A percentile compares a stretch with the other conserved stretches of the same genome.
These are phyloP conservation scores for Cinchona pubescens DNA, from an alignment of 257 asterid genomes.

Conservation along the genomic window DNA sequence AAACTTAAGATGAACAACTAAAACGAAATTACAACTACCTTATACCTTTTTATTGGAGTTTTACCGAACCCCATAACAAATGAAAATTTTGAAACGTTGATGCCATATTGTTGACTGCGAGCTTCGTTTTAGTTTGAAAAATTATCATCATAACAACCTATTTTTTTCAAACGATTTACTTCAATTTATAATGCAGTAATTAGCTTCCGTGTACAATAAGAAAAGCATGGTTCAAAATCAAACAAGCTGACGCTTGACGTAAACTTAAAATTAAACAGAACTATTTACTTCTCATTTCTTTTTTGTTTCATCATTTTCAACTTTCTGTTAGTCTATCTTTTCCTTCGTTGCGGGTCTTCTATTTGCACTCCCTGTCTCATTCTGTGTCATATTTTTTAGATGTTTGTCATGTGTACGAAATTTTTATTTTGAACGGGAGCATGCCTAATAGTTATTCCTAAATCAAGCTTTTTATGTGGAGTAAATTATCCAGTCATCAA, in stretches of 20 bases:
- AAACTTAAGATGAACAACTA: constrained; percentile 29
- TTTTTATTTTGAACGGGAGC: too few species aligned
- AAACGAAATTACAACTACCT: constrained; percentile 43
- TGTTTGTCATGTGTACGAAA: too few species aligned
- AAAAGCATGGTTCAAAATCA: background rate
- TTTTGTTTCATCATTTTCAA: background rate
- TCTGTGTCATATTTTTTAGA: too few species aligned
- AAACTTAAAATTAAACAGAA: background rate
- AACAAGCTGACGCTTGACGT: constrained; percentile 1
- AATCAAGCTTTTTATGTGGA: too few species aligned
- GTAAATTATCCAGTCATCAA: too few species aligned
- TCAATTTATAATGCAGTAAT: background rate
- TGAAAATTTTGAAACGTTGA: constrained; percentile 8
- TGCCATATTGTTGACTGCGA: background rate
- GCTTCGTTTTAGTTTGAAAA: constrained; percentile 3
- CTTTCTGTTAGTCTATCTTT: background rate
- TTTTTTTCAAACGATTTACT: background rate
- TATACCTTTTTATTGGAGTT: constrained; percentile 40
- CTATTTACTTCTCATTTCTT: background rate
- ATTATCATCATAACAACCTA: background rate
- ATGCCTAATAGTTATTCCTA: too few species aligned
- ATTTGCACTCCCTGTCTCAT: too few species aligned
- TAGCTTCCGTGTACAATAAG: background rate
- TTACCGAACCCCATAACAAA: constrained; percentile 38
- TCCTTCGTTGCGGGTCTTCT: too few species aligned